Evolutionary conservation across 345 rosid species (phyloP), one percentile per base, ranked within the genome.

Genomic region (Pistacia atlantica): DNA sequence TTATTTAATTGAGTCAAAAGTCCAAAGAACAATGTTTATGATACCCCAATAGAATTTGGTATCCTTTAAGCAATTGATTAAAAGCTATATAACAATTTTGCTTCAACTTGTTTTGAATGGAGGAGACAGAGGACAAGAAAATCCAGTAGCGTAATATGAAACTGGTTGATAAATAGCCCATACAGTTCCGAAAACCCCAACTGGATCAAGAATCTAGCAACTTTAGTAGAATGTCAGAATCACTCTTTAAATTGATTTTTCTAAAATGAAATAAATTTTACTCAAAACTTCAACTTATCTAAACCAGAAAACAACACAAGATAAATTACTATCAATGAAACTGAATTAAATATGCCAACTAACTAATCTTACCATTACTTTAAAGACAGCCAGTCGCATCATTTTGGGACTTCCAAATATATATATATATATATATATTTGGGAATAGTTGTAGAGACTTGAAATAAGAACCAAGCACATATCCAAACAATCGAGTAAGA

Each of bases 11-110:
- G 28, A 57, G 48, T 58, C 33, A 35, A 71, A 10, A n/a, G 55
- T 46, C 66, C 45, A 59, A 57, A 20, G 3, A n/a, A 14, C 5
- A 56, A 22, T 25, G n/a, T 58, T 38, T 71, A 11, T 17, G 25
- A 20, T 28, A 46, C 58, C 55, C 48, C 18, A 9, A 56, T 5
- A 18, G 56, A 57, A 12, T 11, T n/a, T 38, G 52, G 18, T 18
- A 71, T 56, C n/a, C 25, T 5, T 57, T 71, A 57, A 11, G n/a
- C 64, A 57, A 71, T 52, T 10, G 31, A 57, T 51, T 42, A 71
- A 42, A n/a, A 12, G 7, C 65, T 5, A 56, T 17, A 69, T 5
- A 55, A 52, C 8, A 54, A 38, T 1, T 12, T 52, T 10, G 35
- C 52, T 37, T 57, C 20, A 38, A 4, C 54, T 1, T 25, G 42